A percentile compares a stretch with the other conserved stretches of the same genome.
phyloP scores from a whole-genome alignment of 768 basidiomycete species.

The Lactifluus volemus region DNA sequence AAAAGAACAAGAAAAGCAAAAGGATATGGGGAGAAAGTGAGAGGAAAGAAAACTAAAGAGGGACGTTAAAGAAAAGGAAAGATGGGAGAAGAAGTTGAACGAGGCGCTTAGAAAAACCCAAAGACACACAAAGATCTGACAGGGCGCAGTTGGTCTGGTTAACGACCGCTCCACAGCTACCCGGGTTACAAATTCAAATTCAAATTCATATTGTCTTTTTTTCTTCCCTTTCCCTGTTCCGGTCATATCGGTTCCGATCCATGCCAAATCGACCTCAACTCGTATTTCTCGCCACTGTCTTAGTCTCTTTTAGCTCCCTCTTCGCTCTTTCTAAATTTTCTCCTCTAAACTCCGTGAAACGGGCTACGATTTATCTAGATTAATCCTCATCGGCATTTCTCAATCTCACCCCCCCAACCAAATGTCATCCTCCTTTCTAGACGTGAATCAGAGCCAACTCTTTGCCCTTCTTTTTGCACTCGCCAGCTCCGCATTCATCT shows the following conservation, averaged over 20 bases:
- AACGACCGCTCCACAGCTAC: too few species aligned
- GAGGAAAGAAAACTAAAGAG: conserved; percentile 19
- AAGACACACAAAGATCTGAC: background rate
- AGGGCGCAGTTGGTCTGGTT: too few species aligned
- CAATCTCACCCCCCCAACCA: conserved; percentile 20
- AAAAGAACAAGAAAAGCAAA: conserved; percentile 21
- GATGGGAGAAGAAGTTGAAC: background rate
- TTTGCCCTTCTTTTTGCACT: conserved; percentile 45
- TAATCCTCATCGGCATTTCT: conserved; percentile 57
- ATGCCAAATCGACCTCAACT: conserved; percentile 51
- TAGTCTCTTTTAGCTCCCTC: conserved; percentile 40
- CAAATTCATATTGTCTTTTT: too few species aligned
- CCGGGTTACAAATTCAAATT: background rate
- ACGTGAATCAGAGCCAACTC: conserved; percentile 34
- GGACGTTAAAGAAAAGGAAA: conserved; percentile 11
- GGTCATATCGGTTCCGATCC: background rate
- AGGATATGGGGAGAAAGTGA: conserved; percentile 19
- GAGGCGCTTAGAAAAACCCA: conserved; percentile 4
- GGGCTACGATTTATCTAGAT: conserved; percentile 47
- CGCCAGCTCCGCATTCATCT: conserved; percentile 42
- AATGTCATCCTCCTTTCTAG: conserved; percentile 22
- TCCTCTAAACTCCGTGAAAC: conserved; percentile 37
- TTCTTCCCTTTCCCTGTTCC: background rate
- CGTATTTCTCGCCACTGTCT: conserved; percentile 46
- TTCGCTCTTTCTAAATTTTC: conserved; percentile 36